Conservation (phyloP, 2,329 filamentous ascomycete genomes). For the Talaromyces amestolkiae region DNA sequence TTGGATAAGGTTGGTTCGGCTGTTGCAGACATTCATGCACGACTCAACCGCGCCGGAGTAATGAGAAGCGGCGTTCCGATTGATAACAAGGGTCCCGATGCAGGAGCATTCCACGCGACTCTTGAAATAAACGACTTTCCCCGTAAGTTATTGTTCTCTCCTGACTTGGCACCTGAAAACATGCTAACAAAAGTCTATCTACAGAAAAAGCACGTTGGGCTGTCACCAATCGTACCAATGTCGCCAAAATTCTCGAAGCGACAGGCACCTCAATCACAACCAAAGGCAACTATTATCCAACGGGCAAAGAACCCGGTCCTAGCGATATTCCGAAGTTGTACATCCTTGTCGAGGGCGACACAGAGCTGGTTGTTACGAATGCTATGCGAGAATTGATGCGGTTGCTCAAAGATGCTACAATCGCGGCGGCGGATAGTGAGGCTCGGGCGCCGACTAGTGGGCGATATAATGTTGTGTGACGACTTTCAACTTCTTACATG, state of each 20-base stretch:
- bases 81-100: conserved; percentile 97
- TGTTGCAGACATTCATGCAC: conserved; percentile 84
- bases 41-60: conserved; percentile 83
- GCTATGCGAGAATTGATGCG: conserved; percentile 89
- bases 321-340: conserved; percentile 89
- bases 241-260: conserved; percentile 93
- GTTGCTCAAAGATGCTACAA: conserved; percentile 82
- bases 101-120: conserved; percentile 93
- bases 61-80: conserved; percentile 90
- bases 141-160: conserved; percentile 47
- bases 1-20: conserved; percentile 88
- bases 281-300: conserved; percentile 85
- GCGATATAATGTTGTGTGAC: conserved; percentile 78
- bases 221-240: conserved; percentile 96
- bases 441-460: conserved; percentile 73
- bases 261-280: conserved; percentile 96
- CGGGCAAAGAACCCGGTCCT: conserved; percentile 74
- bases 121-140: conserved; percentile 99
- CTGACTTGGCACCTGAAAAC: background rate
- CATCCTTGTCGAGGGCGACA: conserved; percentile 96
- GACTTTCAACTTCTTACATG: background rate
- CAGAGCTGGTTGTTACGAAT: conserved; percentile 83
- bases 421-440: conserved; percentile 85
- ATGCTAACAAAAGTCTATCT: conserved; percentile 20
- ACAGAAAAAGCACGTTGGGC: conserved; percentile 92